Conservation (phyloP, 2,329 filamentous ascomycete genomes). For the Colletotrichum incanum region DNA sequence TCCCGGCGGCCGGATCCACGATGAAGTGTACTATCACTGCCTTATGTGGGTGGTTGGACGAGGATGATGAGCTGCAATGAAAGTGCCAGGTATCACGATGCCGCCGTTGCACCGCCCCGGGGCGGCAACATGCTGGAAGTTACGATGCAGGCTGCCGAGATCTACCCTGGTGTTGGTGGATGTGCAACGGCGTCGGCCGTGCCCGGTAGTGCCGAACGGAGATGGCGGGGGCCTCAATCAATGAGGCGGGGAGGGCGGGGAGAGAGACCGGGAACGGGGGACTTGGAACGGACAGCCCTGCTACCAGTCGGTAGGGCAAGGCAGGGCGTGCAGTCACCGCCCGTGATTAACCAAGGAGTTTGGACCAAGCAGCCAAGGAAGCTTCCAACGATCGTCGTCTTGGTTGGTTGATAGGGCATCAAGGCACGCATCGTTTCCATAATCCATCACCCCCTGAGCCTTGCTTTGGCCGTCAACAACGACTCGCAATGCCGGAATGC, state of each 20-base stretch:
- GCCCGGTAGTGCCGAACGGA: slow-evolving; percentile 36
- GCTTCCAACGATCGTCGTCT: slow-evolving; percentile 1
- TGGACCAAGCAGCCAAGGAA: slow-evolving; percentile 9
- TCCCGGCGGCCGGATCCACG: neutral
- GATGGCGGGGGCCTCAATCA: slow-evolving; percentile 34
- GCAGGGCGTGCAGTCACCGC: neutral
- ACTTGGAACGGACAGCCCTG: neutral
- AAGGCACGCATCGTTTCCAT: slow-evolving; percentile 4
- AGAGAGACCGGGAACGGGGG: neutral
- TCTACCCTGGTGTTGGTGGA: neutral
- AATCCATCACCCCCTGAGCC: neutral
- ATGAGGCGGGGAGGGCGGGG: slow-evolving; percentile 11
- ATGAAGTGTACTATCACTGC: neutral
- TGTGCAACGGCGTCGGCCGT: slow-evolving; percentile 22
- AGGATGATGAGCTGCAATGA: neutral
- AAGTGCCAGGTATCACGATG: slow-evolving; percentile 22
- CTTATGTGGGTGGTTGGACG: neutral
- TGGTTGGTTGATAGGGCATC: neutral
- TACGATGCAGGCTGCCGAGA: slow-evolving; percentile 26
- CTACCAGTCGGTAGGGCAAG: neutral
- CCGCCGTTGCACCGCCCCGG: slow-evolving; percentile 24
- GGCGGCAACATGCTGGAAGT: neutral
- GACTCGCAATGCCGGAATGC: slow-evolving; percentile 4
- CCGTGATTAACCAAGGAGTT: slow-evolving; percentile 19
- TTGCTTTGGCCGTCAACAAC: neutral